Conservation (phyloP, 208 protist species). For the Herpetomonas samuelpessoai region DNA sequence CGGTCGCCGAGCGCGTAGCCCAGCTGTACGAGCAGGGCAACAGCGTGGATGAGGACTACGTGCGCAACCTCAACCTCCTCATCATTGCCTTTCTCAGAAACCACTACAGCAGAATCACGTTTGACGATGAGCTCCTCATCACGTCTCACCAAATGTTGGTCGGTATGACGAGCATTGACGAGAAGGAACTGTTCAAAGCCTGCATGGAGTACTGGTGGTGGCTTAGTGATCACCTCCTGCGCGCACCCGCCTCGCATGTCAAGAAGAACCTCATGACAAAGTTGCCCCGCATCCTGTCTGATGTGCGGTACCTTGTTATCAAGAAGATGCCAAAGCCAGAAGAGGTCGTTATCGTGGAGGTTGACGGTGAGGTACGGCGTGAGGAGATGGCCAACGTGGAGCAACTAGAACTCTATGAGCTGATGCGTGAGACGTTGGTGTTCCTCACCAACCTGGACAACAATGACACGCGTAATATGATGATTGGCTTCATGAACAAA, state of each 20-base stretch:
- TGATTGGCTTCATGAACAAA: slow-evolving; percentile 84
- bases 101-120: slow-evolving; percentile 90
- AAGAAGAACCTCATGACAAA: slow-evolving; percentile 65
- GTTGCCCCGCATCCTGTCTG: slow-evolving; percentile 69
- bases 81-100: slow-evolving; percentile 93
- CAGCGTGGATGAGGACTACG: slow-evolving; percentile 79
- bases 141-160: slow-evolving; percentile 91
- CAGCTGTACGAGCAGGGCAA: slow-evolving; percentile 60
- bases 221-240: slow-evolving; percentile 71
- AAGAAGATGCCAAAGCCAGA: slow-evolving; percentile 98
- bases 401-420: slow-evolving; percentile 97
- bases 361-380: slow-evolving; percentile 97
- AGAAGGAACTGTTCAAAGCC: slow-evolving; percentile 98
- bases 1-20: slow-evolving; percentile 50
- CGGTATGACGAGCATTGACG: slow-evolving; percentile 94
- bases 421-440: slow-evolving; percentile 96
- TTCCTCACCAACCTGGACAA: slow-evolving; percentile 97
- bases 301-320: slow-evolving; percentile 95
- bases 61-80: slow-evolving; percentile 90
- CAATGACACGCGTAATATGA: slow-evolving; percentile 96
- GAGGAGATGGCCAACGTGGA: slow-evolving; percentile 97
- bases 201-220: slow-evolving; percentile 99
- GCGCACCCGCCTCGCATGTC: slow-evolving; percentile 30
- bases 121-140: slow-evolving; percentile 72
- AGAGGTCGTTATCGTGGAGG: slow-evolving; percentile 99